Percentiles rank a stretch among this genome's conserved stretches.
Evolutionary conservation across 179 eudicot species (phyloP).

Genomic region (Dionaea muscipula): DNA sequence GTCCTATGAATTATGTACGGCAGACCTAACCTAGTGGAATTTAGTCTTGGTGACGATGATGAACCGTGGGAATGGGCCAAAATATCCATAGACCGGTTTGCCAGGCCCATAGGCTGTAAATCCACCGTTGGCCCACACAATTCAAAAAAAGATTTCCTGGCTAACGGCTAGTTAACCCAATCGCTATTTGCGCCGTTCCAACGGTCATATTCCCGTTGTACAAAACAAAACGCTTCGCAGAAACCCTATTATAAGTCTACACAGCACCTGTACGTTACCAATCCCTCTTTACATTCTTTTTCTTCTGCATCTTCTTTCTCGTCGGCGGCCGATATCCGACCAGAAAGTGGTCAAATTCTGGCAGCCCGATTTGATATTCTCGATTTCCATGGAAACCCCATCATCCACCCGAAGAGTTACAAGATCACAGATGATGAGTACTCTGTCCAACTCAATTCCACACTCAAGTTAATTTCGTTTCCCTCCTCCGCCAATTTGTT

Average conservation of each 20-base stretch:
- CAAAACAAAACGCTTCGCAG: no score
- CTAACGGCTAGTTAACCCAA: no score
- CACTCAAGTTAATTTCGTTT: conserved; percentile 23
- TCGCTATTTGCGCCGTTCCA: no score
- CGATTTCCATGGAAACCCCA: conserved; percentile 48
- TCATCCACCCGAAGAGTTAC: conserved; percentile 44
- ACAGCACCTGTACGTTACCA: neutral
- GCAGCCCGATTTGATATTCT: neutral
- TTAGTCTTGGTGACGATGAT: no score
- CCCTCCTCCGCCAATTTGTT: neutral
- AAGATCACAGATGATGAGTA: conserved; percentile 38
- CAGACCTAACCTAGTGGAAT: no score
- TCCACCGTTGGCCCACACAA: no score
- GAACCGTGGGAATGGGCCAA: no score
- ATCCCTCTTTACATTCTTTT: neutral
- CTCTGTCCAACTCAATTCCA: conserved; percentile 11
- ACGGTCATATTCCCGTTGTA: neutral
- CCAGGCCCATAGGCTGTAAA: no score
- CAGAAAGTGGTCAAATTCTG: neutral
- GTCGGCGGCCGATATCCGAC: neutral
- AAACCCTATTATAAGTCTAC: neutral
- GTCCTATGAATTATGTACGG: no score
- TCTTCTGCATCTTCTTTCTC: neutral
- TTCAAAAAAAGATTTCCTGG: no score
- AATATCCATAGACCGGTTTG: no score